Base-by-base conservation (phyloP, 1,284 basidiomycete genomes). In the Apiotrichum siamense region DNA sequence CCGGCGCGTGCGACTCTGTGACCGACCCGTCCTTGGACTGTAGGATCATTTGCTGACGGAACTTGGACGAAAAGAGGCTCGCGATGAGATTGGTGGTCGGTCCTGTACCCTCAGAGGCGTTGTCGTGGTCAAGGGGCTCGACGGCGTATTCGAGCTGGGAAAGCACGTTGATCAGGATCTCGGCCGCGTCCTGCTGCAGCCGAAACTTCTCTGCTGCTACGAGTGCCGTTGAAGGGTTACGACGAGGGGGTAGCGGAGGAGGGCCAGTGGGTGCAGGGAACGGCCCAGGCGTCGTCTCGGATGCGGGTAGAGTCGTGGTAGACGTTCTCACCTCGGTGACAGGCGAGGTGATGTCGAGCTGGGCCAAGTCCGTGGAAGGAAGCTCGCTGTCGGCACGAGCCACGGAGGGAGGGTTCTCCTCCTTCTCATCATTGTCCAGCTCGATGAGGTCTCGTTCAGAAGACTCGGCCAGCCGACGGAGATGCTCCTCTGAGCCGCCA, bases 161-260 rank as follows among this genome's bases (percentile, higher is more conserved):
- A 78, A 98, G 86, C 75, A 94, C 93, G 64, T 98, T 98, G 75
- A 98, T 93, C 82, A 98, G 88, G 72, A 94, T 97, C 74, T 98
- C 94, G 0, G 93, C 87, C 3, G 97, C 93, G 69, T 98, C 94
- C 67, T 98, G 94, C 66, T 98, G 94, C 59, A 88, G 85, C n/a
- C 91, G 91, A 41, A 59, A 59, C 46, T 55, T 59, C 33, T 59
- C 57, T 3, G 57, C 57, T 0, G 57, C 54, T 0, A 59, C 57
- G 2, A 59, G 51, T 0, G 57, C 57, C 32, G 49, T 47, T 1
- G 53, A 55, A 15, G 36, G 50, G 5, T 46, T 37, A 10, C 57
- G 41, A 11, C 41, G 41, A 6, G 57, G 53, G 2, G 54, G 54
- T 1, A 52, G 47, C 0, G 47, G 47, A 4, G 54, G 54, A 3